Conservation (phyloP, 2,329 filamentous ascomycete species). For the Penicillium palitans region DNA sequence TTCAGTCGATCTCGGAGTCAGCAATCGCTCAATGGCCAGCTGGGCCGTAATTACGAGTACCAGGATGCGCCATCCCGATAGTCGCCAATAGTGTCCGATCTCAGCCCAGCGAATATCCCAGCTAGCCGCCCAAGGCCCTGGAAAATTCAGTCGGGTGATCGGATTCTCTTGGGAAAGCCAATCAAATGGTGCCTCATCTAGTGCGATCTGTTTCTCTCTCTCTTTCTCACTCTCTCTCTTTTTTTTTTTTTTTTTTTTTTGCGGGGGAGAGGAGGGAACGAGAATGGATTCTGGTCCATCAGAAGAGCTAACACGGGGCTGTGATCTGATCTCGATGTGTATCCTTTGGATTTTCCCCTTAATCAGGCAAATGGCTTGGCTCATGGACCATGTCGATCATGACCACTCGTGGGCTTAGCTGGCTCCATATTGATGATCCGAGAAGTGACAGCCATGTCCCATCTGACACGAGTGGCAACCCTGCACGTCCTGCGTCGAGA, state of each 20-base stretch:
- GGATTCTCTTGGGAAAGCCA: neutral
- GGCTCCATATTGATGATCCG: constrained; percentile 5
- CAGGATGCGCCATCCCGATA: constrained; percentile 28
- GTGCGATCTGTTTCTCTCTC: neutral
- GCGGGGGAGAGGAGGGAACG: no score
- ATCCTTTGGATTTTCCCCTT: neutral
- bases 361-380: constrained; percentile 2
- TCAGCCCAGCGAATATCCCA: constrained; percentile 25
- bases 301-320: neutral
- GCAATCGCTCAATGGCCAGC: constrained; percentile 15
- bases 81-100: constrained; percentile 31
- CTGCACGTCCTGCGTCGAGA: constrained; percentile 21
- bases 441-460: constrained; percentile 10
- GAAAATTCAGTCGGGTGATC: constrained; percentile 22
- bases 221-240: neutral
- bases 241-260: no score
- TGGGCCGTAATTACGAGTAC: constrained; percentile 16
- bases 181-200: neutral
- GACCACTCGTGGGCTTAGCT: neutral
- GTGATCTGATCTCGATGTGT: neutral
- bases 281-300: neutral
- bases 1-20: constrained; percentile 17
- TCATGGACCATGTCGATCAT: constrained; percentile 4
- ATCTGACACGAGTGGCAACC: constrained; percentile 14
- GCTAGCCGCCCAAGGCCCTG: constrained; percentile 28